Conservation (phyloP, 192 early-diverging fungal species). For the Dissophora globulifera region DNA sequence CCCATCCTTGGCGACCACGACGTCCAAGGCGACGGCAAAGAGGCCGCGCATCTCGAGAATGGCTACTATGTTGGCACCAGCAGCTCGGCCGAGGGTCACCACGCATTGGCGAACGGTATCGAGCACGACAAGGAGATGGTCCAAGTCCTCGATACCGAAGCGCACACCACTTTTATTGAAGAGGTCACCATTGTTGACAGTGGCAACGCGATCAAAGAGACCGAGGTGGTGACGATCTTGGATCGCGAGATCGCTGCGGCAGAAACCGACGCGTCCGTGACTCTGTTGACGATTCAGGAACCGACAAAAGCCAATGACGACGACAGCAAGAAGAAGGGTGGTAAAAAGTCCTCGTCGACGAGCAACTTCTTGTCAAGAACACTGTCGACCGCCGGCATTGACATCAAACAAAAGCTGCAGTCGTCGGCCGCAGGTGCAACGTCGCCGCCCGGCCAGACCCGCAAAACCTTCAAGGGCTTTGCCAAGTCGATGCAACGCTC, state of each 20-base stretch:
- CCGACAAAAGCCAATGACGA: too few species aligned
- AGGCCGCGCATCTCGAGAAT: background rate
- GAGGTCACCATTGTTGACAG: slow-evolving; percentile 19
- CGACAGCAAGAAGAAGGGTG: too few species aligned
- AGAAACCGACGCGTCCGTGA: background rate
- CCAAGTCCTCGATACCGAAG: background rate
- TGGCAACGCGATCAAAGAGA: background rate
- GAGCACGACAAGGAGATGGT: background rate
- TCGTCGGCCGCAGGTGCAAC: too few species aligned
- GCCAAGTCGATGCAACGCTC: too few species aligned
- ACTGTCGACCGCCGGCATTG: too few species aligned
- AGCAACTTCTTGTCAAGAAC: too few species aligned
- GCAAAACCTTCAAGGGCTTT: too few species aligned
- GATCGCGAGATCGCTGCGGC: background rate
- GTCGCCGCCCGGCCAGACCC: too few species aligned
- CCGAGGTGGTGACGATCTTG: background rate
- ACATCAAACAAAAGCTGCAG: too few species aligned
- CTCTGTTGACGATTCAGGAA: background rate
- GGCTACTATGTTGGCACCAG: slow-evolving; percentile 6
- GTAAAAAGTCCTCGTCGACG: too few species aligned
- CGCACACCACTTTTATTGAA: slow-evolving; percentile 12
- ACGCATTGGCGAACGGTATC: background rate
- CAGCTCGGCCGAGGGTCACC: slow-evolving; percentile 14
- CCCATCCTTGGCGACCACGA: slow-evolving; percentile 17
- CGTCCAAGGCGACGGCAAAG: slow-evolving; percentile 3